Base-by-base conservation (phyloP, 176 grass and related monocot species). In the Bromus sterilis region DNA sequence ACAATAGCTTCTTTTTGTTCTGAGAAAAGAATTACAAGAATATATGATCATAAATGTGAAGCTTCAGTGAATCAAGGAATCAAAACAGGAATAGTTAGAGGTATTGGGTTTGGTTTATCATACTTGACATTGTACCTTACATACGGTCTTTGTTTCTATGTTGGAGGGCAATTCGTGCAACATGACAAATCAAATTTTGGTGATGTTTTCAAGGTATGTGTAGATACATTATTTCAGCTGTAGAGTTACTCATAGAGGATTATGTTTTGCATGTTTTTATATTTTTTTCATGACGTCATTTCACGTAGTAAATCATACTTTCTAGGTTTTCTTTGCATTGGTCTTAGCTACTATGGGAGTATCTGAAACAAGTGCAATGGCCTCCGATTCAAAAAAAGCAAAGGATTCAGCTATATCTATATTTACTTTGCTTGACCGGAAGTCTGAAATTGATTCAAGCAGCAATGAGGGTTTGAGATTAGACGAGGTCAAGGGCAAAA, bases 41-140 rank as follows among this genome's bases (percentile, higher is more conserved):
- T 80, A 10, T 92, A 95, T 20, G 39, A 92, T 60, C 9, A 56
- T 2, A 95, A 95, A 85, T 95, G 93, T 77, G 67, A 88, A 82
- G 82, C 87, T 26, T 91, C 87, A 0, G 66, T 78, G 87, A 90
- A 90, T 11, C 89, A 92, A 49, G 93, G 89, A 7, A 37, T 88
- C 12, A 72, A 78, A 63, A 84, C 83, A 55, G 93, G 93, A 44
- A 71, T 91, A 51, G 80, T 92, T 31, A 80, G 81, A 4, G 93
- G 89, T 75, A 58, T 90, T 33, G 93, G 93, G 30, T 95, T 90
- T 80, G 93, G 93, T 56, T 89, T 92, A 63, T 95, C 89, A 3
- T 90, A 80, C 77, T 41, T 95, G 44, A 68, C 80, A 76, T 7
- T 91, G 24, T 95, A 89, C 41, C 66, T 87, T 7, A 85, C 81